Evolutionary conservation across 2,329 filamentous ascomycete species (phyloP).

Genomic region (Chrysoporthe deuterocubensis): DNA sequence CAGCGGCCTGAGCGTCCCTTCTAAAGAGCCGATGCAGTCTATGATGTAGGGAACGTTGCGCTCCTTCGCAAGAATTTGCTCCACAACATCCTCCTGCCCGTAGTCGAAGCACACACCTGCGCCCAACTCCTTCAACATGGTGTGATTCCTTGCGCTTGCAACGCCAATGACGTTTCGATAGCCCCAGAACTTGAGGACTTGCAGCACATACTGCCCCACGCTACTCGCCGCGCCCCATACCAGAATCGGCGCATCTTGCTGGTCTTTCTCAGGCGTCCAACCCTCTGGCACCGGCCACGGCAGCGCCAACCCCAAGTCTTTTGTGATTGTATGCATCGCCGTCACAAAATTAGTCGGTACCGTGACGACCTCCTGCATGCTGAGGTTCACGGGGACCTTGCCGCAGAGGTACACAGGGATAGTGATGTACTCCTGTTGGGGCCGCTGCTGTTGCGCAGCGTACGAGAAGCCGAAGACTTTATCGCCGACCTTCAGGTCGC

Average conservation of each 20-base stretch:
- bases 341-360: conserved; percentile 63
- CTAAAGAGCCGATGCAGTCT: conserved; percentile 59
- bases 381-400: conserved; percentile 47
- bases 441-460: conserved; percentile 50
- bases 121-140: conserved; percentile 47
- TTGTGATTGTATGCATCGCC: conserved; percentile 56
- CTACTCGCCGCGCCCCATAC: conserved; percentile 59
- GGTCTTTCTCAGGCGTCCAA: conserved; percentile 40
- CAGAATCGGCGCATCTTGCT: conserved; percentile 45
- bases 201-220: conserved; percentile 54
- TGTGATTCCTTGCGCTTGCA: conserved; percentile 51
- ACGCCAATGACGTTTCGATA: conserved; percentile 55
- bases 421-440: conserved; percentile 60
- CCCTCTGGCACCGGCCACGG: conserved; percentile 59
- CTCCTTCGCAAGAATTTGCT: conserved; percentile 39
- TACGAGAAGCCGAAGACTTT: conserved; percentile 60
- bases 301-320: conserved; percentile 55
- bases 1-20: conserved; percentile 53
- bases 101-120: conserved; percentile 55
- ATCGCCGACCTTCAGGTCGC: conserved; percentile 55
- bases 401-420: conserved; percentile 53
- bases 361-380: conserved; percentile 53
- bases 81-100: conserved; percentile 40
- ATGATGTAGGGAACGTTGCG: conserved; percentile 49
- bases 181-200: conserved; percentile 57